Evolutionary conservation across 306 rosid genomes (phyloP).

Genomic region (Myrica gale): DNA sequence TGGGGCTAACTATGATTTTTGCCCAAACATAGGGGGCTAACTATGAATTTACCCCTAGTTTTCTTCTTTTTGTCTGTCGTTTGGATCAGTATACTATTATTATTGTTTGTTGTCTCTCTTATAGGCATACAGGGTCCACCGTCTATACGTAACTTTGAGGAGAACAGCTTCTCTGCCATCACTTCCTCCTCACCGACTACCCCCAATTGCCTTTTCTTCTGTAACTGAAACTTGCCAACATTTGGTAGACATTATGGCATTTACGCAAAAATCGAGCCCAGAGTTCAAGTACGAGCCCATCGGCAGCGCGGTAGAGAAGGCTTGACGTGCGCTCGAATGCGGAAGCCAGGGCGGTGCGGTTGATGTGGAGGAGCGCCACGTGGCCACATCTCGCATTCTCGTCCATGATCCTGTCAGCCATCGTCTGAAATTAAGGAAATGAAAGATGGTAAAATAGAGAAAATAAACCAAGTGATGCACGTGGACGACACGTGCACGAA

Average conservation of each 20-base stretch:
- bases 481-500: too few species aligned
- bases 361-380: slow-evolving; percentile 30
- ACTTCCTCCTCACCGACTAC: slow-evolving; percentile 12
- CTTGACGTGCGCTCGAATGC: slow-evolving; percentile 36
- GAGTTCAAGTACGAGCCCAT: slow-evolving; percentile 32
- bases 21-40: too few species aligned
- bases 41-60: too few species aligned
- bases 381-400: slow-evolving; percentile 35
- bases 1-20: too few species aligned
- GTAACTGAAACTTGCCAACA: slow-evolving; percentile 8
- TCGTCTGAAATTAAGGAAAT: slow-evolving; percentile 16
- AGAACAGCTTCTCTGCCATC: slow-evolving; percentile 37
- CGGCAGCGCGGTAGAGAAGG: slow-evolving; percentile 30
- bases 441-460: too few species aligned
- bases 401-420: slow-evolving; percentile 43
- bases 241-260: slow-evolving; percentile 21
- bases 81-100: too few species aligned
- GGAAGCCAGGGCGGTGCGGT: slow-evolving; percentile 31
- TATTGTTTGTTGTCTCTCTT: slow-evolving; percentile 26
- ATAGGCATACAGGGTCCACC: slow-evolving; percentile 31
- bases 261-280: slow-evolving; percentile 20
- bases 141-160: slow-evolving; percentile 35
- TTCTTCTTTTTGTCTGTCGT: too few species aligned
- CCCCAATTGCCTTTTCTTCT: background rate
- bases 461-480: too few species aligned